Evolutionary conservation across 192 early-diverging fungal species (phyloP).

Genomic region (Coemansia sp.): DNA sequence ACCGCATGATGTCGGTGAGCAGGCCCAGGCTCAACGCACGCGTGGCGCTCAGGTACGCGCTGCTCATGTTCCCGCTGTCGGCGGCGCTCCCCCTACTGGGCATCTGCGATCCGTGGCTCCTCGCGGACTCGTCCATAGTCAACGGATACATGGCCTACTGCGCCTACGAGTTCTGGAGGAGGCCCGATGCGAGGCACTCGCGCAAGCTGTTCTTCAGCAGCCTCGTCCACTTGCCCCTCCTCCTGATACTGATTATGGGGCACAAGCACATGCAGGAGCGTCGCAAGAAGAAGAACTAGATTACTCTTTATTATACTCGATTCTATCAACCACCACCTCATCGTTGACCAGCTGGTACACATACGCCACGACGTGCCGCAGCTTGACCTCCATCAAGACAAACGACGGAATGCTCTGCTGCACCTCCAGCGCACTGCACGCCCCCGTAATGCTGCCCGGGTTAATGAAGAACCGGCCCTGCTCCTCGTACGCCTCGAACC

Average conservation of each 20-base stretch:
- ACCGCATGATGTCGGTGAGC: constrained; percentile 90
- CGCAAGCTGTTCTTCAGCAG: constrained; percentile 88
- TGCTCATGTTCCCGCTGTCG: constrained; percentile 69
- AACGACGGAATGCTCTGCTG: constrained; percentile 74
- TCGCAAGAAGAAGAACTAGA: not conserved
- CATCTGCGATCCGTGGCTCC: constrained; percentile 76
- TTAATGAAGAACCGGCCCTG: constrained; percentile 93
- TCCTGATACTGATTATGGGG: constrained; percentile 83
- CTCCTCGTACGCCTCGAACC: constrained; percentile 88
- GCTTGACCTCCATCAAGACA: constrained; percentile 93
- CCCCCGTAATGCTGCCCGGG: constrained; percentile 94
- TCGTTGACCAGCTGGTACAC: constrained; percentile 91
- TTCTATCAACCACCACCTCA: constrained; percentile 90
- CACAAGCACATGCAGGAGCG: constrained; percentile 69
- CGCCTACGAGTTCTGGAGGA: constrained; percentile 76
- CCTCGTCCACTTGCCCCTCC: constrained; percentile 82
- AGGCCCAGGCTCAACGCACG: constrained; percentile 86
- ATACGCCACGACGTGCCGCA: constrained; percentile 72
- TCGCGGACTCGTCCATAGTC: constrained; percentile 68
- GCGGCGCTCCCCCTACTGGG: constrained; percentile 62
- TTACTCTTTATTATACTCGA: constrained; percentile 73
- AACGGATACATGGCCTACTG: constrained; percentile 73
- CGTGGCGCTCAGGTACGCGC: constrained; percentile 79
- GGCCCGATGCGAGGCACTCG: constrained; percentile 77
- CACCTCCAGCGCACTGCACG: constrained; percentile 56